These are phyloP conservation scores for Tricholoma furcatifolium DNA, from an alignment of 768 basidiomycete species.

Conservation along the genomic window DNA sequence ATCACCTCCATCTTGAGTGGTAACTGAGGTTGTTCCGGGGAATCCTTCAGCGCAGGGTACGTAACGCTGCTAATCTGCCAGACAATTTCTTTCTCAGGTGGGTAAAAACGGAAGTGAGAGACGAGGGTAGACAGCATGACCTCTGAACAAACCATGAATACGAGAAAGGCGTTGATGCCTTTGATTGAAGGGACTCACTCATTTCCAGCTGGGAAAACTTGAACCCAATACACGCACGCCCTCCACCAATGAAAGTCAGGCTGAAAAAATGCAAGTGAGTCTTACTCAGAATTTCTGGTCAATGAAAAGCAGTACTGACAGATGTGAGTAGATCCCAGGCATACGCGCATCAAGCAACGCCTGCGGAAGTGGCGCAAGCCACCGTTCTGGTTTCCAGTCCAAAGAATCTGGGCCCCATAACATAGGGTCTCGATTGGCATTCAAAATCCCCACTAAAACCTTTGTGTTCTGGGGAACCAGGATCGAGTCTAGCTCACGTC, in stretches of 20 bases:
- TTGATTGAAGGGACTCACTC: conserved; percentile 23
- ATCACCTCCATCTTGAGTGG: conserved; percentile 4
- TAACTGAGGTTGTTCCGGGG: conserved; percentile 1
- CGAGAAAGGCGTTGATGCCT: not conserved
- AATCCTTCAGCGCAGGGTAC: conserved; percentile 7
- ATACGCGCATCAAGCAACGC: conserved; percentile 26
- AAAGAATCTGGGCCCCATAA: conserved; percentile 37
- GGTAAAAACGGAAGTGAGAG: conserved; percentile 11
- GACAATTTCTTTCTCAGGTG: conserved; percentile 6
- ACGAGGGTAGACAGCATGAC: conserved; percentile 12
- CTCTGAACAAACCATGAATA: conserved; percentile 3
- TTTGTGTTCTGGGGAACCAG: conserved; percentile 27
- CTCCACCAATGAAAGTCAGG: conserved; percentile 33
- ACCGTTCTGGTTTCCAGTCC: conserved; percentile 41
- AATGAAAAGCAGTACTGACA: conserved; percentile 21
- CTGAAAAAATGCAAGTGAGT: conserved; percentile 13
- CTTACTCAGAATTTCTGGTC: not conserved
- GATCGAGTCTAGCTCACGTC: conserved; percentile 24
- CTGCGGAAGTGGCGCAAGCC: conserved; percentile 31
- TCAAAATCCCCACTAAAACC: conserved; percentile 25
- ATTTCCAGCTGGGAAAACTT: conserved; percentile 39
- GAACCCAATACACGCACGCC: conserved; percentile 37
- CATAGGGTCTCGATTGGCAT: conserved; percentile 27
- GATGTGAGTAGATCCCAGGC: conserved; percentile 34
- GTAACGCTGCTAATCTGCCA: conserved; percentile 12